These are phyloP conservation scores for Andrographis paniculata DNA, from an alignment of 305 asterid genomes.

Conservation along the genomic window DNA sequence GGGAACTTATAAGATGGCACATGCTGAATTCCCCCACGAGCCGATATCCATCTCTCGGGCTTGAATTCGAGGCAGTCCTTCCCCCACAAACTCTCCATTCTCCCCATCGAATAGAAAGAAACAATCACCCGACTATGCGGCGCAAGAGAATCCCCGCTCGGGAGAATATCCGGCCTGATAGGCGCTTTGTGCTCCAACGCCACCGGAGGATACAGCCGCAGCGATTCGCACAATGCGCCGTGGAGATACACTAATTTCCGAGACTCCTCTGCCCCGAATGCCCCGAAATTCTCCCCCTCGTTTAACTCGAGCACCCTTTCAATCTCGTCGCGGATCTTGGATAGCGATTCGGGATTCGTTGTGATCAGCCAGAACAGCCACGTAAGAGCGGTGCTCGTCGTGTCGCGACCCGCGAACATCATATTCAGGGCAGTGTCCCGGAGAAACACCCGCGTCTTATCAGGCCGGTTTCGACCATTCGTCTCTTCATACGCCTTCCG, in stretches of 20 bases:
- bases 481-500: conserved; percentile 10
- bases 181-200: conserved; percentile 33
- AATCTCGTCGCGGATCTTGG: conserved; percentile 14
- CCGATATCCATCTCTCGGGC: conserved; percentile 31
- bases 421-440: conserved; percentile 22
- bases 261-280: conserved; percentile 16
- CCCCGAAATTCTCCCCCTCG: conserved; percentile 44
- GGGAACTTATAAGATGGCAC: conserved; percentile 31
- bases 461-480: not conserved
- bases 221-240: conserved; percentile 30
- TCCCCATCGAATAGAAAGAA: conserved; percentile 25
- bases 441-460: conserved; percentile 8
- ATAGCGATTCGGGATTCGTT: conserved; percentile 12
- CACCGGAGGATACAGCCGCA: conserved; percentile 32
- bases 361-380: conserved; percentile 26
- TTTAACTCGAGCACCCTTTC: conserved; percentile 37
- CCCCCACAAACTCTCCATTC: conserved; percentile 35
- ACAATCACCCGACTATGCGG: conserved; percentile 12
- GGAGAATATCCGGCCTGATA: conserved; percentile 18
- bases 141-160: conserved; percentile 23
- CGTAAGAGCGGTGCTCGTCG: conserved; percentile 18
- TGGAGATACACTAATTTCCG: conserved; percentile 20
- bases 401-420: conserved; percentile 29
- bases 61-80: conserved; percentile 31
- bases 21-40: conserved; percentile 16